Base-by-base conservation (phyloP, 2,329 filamentous ascomycete species). In the Fusarium globosum region DNA sequence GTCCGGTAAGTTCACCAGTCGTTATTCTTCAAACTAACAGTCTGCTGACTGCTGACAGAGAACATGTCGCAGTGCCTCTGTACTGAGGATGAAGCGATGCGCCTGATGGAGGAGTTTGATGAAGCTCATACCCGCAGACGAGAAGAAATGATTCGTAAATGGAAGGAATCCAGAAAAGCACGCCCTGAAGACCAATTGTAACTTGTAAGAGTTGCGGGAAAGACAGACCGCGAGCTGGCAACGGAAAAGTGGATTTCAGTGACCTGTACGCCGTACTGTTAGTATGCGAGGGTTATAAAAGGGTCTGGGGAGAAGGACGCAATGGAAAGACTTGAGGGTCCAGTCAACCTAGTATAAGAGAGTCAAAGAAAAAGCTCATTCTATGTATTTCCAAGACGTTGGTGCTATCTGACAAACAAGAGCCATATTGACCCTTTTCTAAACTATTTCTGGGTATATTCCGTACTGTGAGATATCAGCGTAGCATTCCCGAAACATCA, bases 241-340 rank as follows among this genome's bases (percentile, higher is more conserved):
- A 12, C 4, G 10, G 0, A 9, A 28, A 49, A 33, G 7, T 2
- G 16, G 28, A 14, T 49, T 18, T 13, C 3, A 23, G 9, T 33
- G 5, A 14, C 28, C 28, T 49, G 28, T 12, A 33, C 13, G 21
- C 28, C 21, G 46, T n/a, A 33, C 28, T 49, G 18, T 18, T 16
- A n/a, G 21, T 49, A 49, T 33, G 21, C 10, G 28, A 49, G 21
- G 46, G 46, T 33, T 16, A 2, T 4, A n/a, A 7, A 13, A 13
- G 0, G 10, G 28, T 6, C 3, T 18, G 10, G 5, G 6, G 21
- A 33, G 28, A 49, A 16, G 13, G 45, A 14, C 9, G 1, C 3
- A 15, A 5, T 16, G 41, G 41, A 23, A 43, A 20, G 11, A 45
- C 16, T 20, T 14, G 2, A 45, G 11, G 0, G 23, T 4, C 6